Percentiles rank a stretch among this genome's conserved stretches.
Conservation (phyloP, 257 asterid species). For the Gardenia jasminoides region DNA sequence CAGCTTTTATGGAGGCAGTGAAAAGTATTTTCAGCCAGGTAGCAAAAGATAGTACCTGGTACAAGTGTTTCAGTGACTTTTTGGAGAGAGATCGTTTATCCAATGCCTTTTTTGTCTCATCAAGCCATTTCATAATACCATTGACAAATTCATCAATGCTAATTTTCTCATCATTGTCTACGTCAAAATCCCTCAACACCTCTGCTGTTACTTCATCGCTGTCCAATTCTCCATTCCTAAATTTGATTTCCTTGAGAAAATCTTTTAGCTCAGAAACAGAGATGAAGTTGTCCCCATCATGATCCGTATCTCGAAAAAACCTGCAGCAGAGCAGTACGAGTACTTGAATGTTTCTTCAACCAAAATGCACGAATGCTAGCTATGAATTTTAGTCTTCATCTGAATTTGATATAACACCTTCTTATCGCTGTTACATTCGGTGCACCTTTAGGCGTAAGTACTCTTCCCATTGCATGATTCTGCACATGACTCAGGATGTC, state of each 20-base stretch:
- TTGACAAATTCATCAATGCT: slow-evolving; percentile 49
- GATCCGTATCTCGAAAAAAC: slow-evolving; percentile 40
- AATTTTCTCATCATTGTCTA: slow-evolving; percentile 42
- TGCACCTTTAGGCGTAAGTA: slow-evolving; percentile 42
- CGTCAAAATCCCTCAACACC: slow-evolving; percentile 47
- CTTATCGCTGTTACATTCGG: slow-evolving; percentile 50
- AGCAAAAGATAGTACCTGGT: slow-evolving; percentile 27
- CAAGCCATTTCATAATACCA: slow-evolving; percentile 58
- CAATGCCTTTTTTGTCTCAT: slow-evolving; percentile 53
- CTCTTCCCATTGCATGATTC: slow-evolving; percentile 35
- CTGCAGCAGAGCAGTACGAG: slow-evolving; percentile 20
- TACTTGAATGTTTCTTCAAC: background rate
- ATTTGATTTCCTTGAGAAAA: slow-evolving; percentile 38
- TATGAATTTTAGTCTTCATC: background rate
- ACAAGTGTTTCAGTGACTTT: slow-evolving; percentile 46
- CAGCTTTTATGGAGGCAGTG: background rate
- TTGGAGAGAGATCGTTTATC: slow-evolving; percentile 41
- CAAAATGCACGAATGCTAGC: no score
- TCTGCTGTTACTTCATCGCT: slow-evolving; percentile 31
- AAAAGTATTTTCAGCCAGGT: background rate
- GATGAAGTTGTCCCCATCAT: slow-evolving; percentile 42
- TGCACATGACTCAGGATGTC: slow-evolving; percentile 57
- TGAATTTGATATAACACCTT: slow-evolving; percentile 30
- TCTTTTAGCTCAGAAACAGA: slow-evolving; percentile 44
- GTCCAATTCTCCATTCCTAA: slow-evolving; percentile 26